phyloP scores from a whole-genome alignment of 2,329 filamentous ascomycete species.

The Helotiales sp. region DNA sequence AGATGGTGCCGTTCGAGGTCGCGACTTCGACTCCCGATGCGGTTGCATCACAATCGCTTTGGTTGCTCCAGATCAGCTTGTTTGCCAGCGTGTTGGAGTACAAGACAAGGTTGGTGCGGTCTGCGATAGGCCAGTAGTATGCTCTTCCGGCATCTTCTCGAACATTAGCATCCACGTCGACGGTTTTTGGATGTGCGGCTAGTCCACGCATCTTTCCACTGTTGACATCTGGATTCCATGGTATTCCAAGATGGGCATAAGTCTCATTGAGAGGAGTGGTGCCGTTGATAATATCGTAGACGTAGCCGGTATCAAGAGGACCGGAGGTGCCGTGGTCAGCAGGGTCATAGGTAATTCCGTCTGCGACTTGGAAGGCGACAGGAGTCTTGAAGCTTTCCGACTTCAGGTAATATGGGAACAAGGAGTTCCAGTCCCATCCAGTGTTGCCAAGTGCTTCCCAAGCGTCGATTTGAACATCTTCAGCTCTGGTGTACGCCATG shows the following conservation, averaged over 20 bases:
- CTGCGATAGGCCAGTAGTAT: slow-evolving; percentile 41
- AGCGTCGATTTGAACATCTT: slow-evolving; percentile 38
- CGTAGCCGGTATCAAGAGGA: slow-evolving; percentile 40
- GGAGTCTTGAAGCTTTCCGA: slow-evolving; percentile 30
- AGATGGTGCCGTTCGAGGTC: slow-evolving; percentile 33
- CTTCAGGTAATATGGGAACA: slow-evolving; percentile 33
- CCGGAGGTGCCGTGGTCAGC: slow-evolving; percentile 40
- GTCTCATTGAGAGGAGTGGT: slow-evolving; percentile 32
- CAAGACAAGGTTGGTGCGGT: slow-evolving; percentile 39
- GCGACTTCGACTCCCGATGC: slow-evolving; percentile 13
- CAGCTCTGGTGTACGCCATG: slow-evolving; percentile 39
- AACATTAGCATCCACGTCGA: slow-evolving; percentile 40
- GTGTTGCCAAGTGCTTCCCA: slow-evolving; percentile 39
- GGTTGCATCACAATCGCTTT: not conserved
- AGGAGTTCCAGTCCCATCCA: slow-evolving; percentile 37
- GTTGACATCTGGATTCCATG: slow-evolving; percentile 40
- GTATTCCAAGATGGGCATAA: slow-evolving; percentile 37
- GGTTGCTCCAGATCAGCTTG: slow-evolving; percentile 13
- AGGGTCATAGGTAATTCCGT: slow-evolving; percentile 39
- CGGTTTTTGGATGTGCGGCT: slow-evolving; percentile 40
- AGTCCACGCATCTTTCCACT: slow-evolving; percentile 41
- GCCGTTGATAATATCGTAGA: slow-evolving; percentile 37
- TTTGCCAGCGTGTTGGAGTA: slow-evolving; percentile 19
- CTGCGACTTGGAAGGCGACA: slow-evolving; percentile 34
- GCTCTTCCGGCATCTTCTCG: slow-evolving; percentile 44